Conservation (phyloP, 2,329 filamentous ascomycete species). For the Penicillium sp. region DNA sequence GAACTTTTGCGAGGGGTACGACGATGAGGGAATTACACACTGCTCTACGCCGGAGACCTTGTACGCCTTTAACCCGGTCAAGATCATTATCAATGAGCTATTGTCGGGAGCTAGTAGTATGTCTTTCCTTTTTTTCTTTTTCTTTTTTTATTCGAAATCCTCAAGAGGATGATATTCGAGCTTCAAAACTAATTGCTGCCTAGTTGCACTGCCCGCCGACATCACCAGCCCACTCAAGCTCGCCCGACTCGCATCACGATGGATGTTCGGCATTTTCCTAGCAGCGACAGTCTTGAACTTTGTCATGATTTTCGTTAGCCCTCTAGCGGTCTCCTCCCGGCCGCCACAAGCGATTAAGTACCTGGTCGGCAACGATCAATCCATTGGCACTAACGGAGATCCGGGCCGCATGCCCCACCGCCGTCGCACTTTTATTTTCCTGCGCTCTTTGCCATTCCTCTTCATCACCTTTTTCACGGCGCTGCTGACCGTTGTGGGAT, state of each 20-base stretch:
- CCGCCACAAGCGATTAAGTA: constrained; percentile 34
- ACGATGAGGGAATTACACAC: constrained; percentile 65
- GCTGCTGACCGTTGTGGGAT: constrained; percentile 67
- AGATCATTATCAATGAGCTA: constrained; percentile 76
- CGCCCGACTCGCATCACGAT: constrained; percentile 70
- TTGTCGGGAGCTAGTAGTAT: constrained; percentile 75
- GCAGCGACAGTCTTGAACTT: constrained; percentile 68
- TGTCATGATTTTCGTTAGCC: constrained; percentile 67
- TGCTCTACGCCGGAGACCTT: constrained; percentile 70
- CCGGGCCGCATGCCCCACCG: constrained; percentile 34
- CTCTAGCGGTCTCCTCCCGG: constrained; percentile 49
- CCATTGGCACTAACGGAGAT: constrained; percentile 4
- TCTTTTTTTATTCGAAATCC: too few species aligned
- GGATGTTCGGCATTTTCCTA: constrained; percentile 91
- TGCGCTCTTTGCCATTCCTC: constrained; percentile 64
- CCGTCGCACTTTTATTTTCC: constrained; percentile 36
- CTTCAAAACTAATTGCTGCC: neutral
- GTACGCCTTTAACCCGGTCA: constrained; percentile 90
- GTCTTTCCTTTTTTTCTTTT: too few species aligned
- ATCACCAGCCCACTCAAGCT: constrained; percentile 73
- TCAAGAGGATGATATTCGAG: neutral
- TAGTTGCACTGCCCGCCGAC: constrained; percentile 72
- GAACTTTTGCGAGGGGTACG: constrained; percentile 88
- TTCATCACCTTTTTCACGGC: constrained; percentile 68
- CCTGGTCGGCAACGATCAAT: constrained; percentile 28